phyloP scores from a whole-genome alignment of 1,139 yeast genomes.

The Kurtzmaniella quercitrusa region DNA sequence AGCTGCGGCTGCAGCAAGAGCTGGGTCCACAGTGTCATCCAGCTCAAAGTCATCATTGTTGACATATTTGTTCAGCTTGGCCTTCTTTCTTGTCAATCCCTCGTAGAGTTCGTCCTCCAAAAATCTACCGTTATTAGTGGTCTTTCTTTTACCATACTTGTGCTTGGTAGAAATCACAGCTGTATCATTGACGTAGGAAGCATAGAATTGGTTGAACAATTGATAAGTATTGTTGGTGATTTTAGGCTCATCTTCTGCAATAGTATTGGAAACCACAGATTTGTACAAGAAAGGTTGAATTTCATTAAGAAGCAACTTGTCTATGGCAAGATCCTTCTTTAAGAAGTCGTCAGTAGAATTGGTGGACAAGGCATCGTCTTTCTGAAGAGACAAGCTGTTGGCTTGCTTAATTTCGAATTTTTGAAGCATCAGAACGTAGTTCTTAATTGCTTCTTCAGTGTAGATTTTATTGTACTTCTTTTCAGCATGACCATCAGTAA shows the following conservation, averaged over 20 bases:
- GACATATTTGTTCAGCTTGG: slow-evolving; percentile 9
- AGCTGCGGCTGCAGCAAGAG: not conserved
- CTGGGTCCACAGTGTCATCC: slow-evolving; percentile 3
- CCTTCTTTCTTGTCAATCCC: slow-evolving; percentile 1
- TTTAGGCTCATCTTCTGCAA: not conserved
- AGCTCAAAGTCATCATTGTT: slow-evolving; percentile 4
- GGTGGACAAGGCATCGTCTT: not conserved
- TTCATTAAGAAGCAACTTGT: slow-evolving; percentile 7
- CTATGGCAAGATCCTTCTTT: slow-evolving; percentile 8
- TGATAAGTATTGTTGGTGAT: slow-evolving; percentile 8
- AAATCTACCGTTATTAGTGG: not conserved
- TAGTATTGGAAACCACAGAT: not conserved
- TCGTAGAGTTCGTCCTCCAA: slow-evolving; percentile 1
- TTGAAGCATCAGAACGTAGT: slow-evolving; percentile 4
- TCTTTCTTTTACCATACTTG: slow-evolving; percentile 1
- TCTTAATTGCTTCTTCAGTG: slow-evolving; percentile 10
- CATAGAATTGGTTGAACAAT: slow-evolving; percentile 13
- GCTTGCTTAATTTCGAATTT: slow-evolving; percentile 2
- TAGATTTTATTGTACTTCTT: slow-evolving; percentile 11
- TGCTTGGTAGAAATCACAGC: slow-evolving; percentile 7
- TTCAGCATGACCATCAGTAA: slow-evolving; percentile 12
- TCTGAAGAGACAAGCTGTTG: not conserved
- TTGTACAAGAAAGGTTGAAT: slow-evolving; percentile 10
- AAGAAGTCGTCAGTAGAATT: slow-evolving; percentile 1
- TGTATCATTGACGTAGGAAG: slow-evolving; percentile 14